Base-by-base conservation (phyloP, 768 basidiomycete species). In the Pilatotrama ljubarskyi region DNA sequence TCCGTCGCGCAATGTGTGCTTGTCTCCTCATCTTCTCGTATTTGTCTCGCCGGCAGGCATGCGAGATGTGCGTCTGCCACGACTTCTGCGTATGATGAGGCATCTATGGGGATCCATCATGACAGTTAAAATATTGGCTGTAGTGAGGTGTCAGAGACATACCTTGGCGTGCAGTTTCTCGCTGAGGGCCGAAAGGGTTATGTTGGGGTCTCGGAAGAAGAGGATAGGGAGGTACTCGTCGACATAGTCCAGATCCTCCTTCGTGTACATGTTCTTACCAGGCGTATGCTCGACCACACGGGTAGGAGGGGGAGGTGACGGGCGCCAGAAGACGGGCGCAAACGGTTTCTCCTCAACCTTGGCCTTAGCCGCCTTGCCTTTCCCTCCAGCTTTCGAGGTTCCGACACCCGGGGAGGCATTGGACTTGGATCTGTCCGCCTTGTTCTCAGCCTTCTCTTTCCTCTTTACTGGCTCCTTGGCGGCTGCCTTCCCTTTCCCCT, bases 11-110 rank as follows among this genome's bases (percentile, higher is more conserved):
- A 55, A 85, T 82, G n/a, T 74, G 75, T 18, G 81, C 80, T 51
- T 75, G 77, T 69, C 84, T 83, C 52, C 79, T 75, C 52, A 80
- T 69, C 5, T 71, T 66, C n/a, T 83, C 84, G 11, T 87, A 59
- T 40, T 77, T 71, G 10, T 74, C 67, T 22, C 71, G 77, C 38
- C 53, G 69, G 68, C 51, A 59, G 61, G 29, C 63, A 43, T 18
- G 44, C 0, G 37, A 18, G 7, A 84, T 50, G 47, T 79, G 76
- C n/a, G 66, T 68, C 32, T 54, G 63, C 87, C 87, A 90, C 14
- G 86, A 87, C 8, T 35, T 67, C 5, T 64, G 13, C 2, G 77
- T 65, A 68, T 90, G 89, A 63, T 85, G 81, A 25, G 85, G 82
- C 76, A 90, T 76, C 89, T 90, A 57, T 11, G 42, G 46, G 53